Conservation (phyloP, 176 grass and related monocot species). For the Elymus sibiricus region DNA sequence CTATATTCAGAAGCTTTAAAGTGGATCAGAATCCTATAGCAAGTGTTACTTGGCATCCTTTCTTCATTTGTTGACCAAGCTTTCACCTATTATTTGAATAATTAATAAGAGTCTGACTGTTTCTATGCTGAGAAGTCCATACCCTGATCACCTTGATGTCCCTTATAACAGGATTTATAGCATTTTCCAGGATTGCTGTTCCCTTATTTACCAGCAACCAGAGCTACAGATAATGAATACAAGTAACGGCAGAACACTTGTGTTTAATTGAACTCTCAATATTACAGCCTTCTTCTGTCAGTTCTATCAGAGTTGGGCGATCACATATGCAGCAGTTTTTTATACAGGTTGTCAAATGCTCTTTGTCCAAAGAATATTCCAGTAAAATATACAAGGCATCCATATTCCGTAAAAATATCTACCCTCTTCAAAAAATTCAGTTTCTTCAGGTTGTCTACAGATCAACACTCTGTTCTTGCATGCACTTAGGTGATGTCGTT, state of each 20-base stretch:
- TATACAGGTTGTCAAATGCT: background rate
- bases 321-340: background rate
- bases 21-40: slow-evolving; percentile 10
- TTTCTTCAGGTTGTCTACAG: slow-evolving; percentile 3
- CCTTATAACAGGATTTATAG: background rate
- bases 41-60: background rate
- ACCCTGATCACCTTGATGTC: slow-evolving; percentile 5
- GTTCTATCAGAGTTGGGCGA: slow-evolving; percentile 8
- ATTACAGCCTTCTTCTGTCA: background rate
- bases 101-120: background rate
- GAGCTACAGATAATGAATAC: background rate
- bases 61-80: slow-evolving; percentile 11
- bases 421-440: background rate
- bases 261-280: background rate
- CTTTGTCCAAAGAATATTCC: slow-evolving; percentile 7
- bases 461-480: background rate
- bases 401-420: background rate
- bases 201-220: slow-evolving; percentile 21
- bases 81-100: background rate
- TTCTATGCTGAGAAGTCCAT: background rate
- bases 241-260: background rate
- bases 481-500: background rate
- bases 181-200: background rate
- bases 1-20: background rate
- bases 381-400: background rate